Base-by-base conservation (phyloP, 2,329 filamentous ascomycete species). In the Paramyrothecium roridum region DNA sequence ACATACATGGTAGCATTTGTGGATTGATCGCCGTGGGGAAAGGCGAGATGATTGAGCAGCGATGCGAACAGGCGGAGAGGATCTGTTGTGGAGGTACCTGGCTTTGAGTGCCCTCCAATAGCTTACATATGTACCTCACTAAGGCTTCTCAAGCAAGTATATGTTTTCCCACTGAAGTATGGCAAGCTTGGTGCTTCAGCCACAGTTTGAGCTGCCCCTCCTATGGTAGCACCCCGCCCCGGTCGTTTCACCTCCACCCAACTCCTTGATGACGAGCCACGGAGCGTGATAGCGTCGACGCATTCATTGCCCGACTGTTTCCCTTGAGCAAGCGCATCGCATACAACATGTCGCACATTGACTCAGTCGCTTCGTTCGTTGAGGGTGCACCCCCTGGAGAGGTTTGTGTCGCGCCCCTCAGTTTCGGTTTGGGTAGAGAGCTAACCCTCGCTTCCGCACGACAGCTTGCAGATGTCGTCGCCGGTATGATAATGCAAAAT, bases 311-410 rank as follows among this genome's bases (percentile, higher is more conserved):
- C 46, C 10, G 26, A 30, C 26, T 30, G 26, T 10, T 48, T 23
- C 12, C 20, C 46, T 13, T n/a, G 16, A 21, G 46, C 19, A 21
- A 48, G 17, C 19, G 12, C 17, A 4, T 13, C 17, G 46, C 20
- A 52, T 48, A 7, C 51, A 57, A 30, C 56, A 75, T 75, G 72
- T 74, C 72, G 40, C 69, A 74, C 30, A 60, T 75, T 50, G 71
- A 75, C 57, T 73, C 64, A 20, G 80, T 91, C 61, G 89, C 92
- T 63, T 88, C 92, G 52, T 99, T 98, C 73, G 88, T 99, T 62
- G 88, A 96, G 78, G 91, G 91, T 69, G 92, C 95, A 66, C 95
- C 95, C 50, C 95, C 95, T 21, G 95, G 95, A 80, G 95, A 99
- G 89, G 93, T 96, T 84, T 66, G 76, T 72, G 61, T 61, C 59